Evolutionary conservation across 768 basidiomycete species (phyloP).

Genomic region (Naematelia aurantialba): DNA sequence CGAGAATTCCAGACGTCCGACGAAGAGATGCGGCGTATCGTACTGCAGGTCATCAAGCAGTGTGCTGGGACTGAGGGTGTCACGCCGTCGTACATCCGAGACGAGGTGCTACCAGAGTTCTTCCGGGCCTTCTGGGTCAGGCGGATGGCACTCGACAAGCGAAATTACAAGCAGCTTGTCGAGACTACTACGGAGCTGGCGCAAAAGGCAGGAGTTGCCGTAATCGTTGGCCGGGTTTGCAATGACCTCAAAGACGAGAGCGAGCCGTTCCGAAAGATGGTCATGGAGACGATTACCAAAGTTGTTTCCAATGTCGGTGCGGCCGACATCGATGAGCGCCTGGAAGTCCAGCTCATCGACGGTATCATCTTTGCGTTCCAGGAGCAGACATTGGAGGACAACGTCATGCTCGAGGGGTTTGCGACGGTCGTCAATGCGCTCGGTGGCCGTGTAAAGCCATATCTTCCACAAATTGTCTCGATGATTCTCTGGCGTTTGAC

Average conservation of each 20-base stretch:
- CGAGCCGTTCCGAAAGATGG: slow-evolving; percentile 78
- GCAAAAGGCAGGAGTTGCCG: slow-evolving; percentile 91
- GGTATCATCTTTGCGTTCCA: slow-evolving; percentile 99
- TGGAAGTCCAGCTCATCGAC: slow-evolving; percentile 90
- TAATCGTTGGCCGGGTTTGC: slow-evolving; percentile 83
- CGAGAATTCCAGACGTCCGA: slow-evolving; percentile 99
- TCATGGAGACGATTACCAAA: slow-evolving; percentile 99
- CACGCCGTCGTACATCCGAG: slow-evolving; percentile 88
- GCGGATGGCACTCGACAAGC: slow-evolving; percentile 91
- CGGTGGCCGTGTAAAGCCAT: slow-evolving; percentile 91
- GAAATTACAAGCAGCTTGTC: slow-evolving; percentile 95
- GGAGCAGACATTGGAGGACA: slow-evolving; percentile 97
- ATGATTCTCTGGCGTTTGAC: slow-evolving; percentile 98
- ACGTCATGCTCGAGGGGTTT: slow-evolving; percentile 98
- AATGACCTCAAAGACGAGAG: slow-evolving; percentile 75
- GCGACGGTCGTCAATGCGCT: slow-evolving; percentile 96
- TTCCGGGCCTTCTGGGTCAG: slow-evolving; percentile 96
- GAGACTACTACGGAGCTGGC: slow-evolving; percentile 98
- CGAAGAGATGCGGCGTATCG: slow-evolving; percentile 99
- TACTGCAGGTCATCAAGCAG: slow-evolving; percentile 97
- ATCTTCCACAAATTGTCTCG: slow-evolving; percentile 96
- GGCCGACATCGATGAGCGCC: slow-evolving; percentile 93
- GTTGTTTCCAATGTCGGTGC: slow-evolving; percentile 89
- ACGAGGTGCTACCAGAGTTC: slow-evolving; percentile 97
- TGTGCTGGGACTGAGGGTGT: slow-evolving; percentile 99